phyloP scores from a whole-genome alignment of 2,329 filamentous ascomycete species.

The Plenodomus tracheiphilus region DNA sequence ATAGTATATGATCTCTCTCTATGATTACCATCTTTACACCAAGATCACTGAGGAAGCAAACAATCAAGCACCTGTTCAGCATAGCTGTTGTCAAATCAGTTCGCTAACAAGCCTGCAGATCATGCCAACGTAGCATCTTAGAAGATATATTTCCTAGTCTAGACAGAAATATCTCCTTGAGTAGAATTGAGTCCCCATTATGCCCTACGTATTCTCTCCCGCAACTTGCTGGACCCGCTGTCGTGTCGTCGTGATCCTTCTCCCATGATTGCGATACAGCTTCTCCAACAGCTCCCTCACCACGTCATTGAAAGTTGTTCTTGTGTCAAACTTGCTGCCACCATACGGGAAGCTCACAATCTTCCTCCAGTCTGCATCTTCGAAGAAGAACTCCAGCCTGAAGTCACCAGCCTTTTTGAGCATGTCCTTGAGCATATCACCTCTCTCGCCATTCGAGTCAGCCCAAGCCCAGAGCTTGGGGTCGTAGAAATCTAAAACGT shows the following conservation, averaged over 20 bases:
- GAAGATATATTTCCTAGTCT: not conserved
- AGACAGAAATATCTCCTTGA: not conserved
- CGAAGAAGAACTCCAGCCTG: slow-evolving; percentile 39
- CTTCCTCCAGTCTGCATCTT: slow-evolving; percentile 29
- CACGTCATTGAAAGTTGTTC: slow-evolving; percentile 25
- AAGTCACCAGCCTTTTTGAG: slow-evolving; percentile 37
- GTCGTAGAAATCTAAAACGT: slow-evolving; percentile 38
- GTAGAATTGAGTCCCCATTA: not conserved
- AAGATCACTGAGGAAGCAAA: slow-evolving; percentile 67
- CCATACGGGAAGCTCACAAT: slow-evolving; percentile 42
- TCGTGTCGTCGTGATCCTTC: slow-evolving; percentile 30
- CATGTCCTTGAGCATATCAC: slow-evolving; percentile 35
- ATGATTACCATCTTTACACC: slow-evolving; percentile 64
- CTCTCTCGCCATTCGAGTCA: slow-evolving; percentile 31
- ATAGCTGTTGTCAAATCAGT: slow-evolving; percentile 2
- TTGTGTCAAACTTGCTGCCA: slow-evolving; percentile 38
- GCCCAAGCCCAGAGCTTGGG: slow-evolving; percentile 40
- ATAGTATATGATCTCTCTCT: slow-evolving; percentile 66
- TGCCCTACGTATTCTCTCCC: slow-evolving; percentile 1
- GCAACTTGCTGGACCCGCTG: not conserved
- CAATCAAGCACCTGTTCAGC: slow-evolving; percentile 15
- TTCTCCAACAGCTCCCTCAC: slow-evolving; percentile 34
- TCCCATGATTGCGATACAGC: slow-evolving; percentile 39
- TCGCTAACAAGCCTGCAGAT: slow-evolving; percentile 30
- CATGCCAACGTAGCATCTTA: not conserved